Evolutionary conservation across 192 early-diverging fungal genomes (phyloP).

Genomic region (Gaertneriomyces semiglobifer): DNA sequence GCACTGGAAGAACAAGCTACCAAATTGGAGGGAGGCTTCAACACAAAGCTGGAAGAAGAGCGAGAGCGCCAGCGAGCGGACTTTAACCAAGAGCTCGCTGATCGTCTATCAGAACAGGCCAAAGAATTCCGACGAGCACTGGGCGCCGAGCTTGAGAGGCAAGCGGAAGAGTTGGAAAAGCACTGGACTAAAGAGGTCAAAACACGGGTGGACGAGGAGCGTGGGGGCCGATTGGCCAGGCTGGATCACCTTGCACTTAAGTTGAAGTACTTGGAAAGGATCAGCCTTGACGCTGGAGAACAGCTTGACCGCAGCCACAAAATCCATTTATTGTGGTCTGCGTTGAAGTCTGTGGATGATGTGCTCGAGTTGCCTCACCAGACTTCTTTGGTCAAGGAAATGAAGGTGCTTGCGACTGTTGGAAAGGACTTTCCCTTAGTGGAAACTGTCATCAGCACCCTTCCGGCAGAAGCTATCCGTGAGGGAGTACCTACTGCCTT

Average conservation of each 20-base stretch:
- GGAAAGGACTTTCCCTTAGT: constrained; percentile 55
- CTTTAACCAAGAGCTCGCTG: constrained; percentile 44
- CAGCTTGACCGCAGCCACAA: constrained; percentile 61
- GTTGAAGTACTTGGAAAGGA: constrained; percentile 68
- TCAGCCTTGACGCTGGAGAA: constrained; percentile 65
- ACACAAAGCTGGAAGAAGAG: constrained; percentile 43
- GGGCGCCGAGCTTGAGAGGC: constrained; percentile 57
- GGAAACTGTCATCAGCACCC: constrained; percentile 26
- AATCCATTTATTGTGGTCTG: constrained; percentile 61
- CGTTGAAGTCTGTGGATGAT: constrained; percentile 59
- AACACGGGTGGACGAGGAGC: constrained; percentile 80
- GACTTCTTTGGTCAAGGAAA: constrained; percentile 69
- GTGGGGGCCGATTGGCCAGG: constrained; percentile 79
- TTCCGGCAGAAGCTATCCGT: constrained; percentile 49
- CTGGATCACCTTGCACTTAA: constrained; percentile 78
- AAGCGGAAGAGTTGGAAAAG: constrained; percentile 67
- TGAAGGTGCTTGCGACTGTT: constrained; percentile 52
- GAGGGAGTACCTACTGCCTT: constrained; percentile 60
- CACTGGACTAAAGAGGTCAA: constrained; percentile 74
- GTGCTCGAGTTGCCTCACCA: constrained; percentile 41
- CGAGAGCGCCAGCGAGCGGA: constrained; percentile 47
- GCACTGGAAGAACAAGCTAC: constrained; percentile 59
- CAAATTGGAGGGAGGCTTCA: constrained; percentile 44
- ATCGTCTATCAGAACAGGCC: constrained; percentile 37
- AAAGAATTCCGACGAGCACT: constrained; percentile 50